Percentiles rank a stretch among this genome's conserved stretches.
phyloP scores from a whole-genome alignment of 345 rosid species.

The Gossypium bickii region DNA sequence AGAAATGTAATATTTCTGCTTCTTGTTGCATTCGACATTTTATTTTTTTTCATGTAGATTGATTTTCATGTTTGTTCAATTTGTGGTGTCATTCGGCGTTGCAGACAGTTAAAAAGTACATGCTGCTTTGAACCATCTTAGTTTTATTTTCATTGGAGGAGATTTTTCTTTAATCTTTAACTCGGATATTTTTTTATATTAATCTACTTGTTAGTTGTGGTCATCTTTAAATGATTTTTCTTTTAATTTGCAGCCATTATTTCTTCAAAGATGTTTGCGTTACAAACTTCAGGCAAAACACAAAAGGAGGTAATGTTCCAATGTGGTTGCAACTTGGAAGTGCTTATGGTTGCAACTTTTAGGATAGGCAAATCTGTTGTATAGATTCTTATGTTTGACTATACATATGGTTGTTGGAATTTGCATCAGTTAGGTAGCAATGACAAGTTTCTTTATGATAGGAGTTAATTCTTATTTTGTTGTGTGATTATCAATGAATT shows the following conservation, averaged over 20 bases:
- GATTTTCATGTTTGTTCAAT: neutral
- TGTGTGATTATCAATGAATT: neutral
- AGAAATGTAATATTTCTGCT: constrained; percentile 48
- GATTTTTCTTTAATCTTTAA: neutral
- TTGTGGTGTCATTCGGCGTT: neutral
- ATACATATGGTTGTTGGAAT: neutral
- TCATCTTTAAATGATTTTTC: neutral
- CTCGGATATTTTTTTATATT: neutral
- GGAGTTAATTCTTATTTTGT: neutral
- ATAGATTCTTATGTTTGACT: neutral
- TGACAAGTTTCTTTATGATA: neutral
- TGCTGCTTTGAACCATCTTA: neutral
- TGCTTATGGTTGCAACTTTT: neutral
- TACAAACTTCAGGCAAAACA: constrained; percentile 85
- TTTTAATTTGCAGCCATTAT: constrained; percentile 52
- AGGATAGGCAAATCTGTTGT: neutral
- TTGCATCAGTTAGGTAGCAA: neutral
- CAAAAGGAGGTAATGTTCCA: constrained; percentile 55
- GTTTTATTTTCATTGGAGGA: constrained; percentile 11
- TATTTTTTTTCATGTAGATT: neutral
- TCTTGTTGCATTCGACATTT: neutral
- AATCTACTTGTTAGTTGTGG: neutral
- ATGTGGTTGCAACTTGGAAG: neutral
- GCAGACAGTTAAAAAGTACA: neutral
- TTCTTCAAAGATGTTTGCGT: constrained; percentile 79